Base-by-base conservation (phyloP, 2,329 filamentous ascomycete species). In the Exophiala sp. region DNA sequence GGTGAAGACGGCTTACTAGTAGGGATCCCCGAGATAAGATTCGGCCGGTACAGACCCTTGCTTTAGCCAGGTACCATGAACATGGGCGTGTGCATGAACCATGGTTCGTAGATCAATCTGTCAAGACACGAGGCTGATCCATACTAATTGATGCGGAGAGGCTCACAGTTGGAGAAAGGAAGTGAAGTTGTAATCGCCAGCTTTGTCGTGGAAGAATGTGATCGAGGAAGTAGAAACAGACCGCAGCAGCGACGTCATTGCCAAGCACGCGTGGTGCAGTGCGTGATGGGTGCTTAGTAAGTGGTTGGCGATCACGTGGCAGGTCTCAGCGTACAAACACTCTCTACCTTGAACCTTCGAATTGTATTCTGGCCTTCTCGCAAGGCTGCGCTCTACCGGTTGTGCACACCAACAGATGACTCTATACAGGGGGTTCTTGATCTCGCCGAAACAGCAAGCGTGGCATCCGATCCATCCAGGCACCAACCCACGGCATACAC, bases 381-480 rank as follows among this genome's bases (percentile, higher is more conserved):
- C n/a, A n/a, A n/a, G n/a, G n/a, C n/a, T n/a, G n/a, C n/a, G n/a
- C 24, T 27, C 24, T 27, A 27, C 24, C 24, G 10, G 6, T 27
- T 10, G 6, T 27, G 24, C 5, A 27, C 6, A 27, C 24, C 24
- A 27, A 10, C 24, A 13, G 32, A 19, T 22, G 16, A 8, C 14
- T n/a, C n/a, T 23, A 21, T 16, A 18, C 11, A 27, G 6, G 40
- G 21, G 43, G 37, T 23, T 13, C 34, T 39, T 35, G 45, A 19
- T 48, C 40, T n/a, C 27, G 29, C n/a, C n/a, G n/a, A n/a, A n/a
- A n/a, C n/a, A n/a, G n/a, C n/a, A n/a, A n/a, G n/a, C n/a, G n/a
- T n/a, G n/a, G n/a, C n/a, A n/a, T n/a, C n/a, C n/a, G 50, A 56
- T 53, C n/a, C 50, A 27, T 46, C 38, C 50, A 49, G 54, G 44